phyloP scores from a whole-genome alignment of 2,329 filamentous ascomycete genomes.

The Calonectria hongkongensis region DNA sequence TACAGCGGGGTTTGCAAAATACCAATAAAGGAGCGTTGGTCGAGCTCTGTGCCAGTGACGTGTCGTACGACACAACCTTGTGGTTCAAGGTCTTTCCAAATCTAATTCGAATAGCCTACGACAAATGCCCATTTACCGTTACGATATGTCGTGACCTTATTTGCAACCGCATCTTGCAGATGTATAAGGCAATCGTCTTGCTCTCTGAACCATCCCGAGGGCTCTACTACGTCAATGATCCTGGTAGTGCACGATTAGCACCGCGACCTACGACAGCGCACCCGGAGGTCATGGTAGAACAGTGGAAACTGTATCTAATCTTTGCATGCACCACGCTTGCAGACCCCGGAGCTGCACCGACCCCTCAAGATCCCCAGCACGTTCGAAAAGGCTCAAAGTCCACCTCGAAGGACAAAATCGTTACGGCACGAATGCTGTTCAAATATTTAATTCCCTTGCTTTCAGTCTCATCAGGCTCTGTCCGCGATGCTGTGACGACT shows the following conservation, averaged over 20 bases:
- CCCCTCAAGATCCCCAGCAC: slow-evolving; percentile 79
- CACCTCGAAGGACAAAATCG: slow-evolving; percentile 83
- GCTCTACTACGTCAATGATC: slow-evolving; percentile 77
- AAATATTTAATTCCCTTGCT: slow-evolving; percentile 93
- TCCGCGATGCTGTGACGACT: slow-evolving; percentile 92
- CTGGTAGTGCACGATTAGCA: slow-evolving; percentile 70
- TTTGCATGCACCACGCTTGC: slow-evolving; percentile 97
- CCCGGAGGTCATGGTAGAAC: slow-evolving; percentile 92
- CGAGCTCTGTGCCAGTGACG: slow-evolving; percentile 95
- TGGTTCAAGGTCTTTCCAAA: slow-evolving; percentile 99
- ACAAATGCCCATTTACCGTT: slow-evolving; percentile 93
- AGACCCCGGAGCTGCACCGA: slow-evolving; percentile 79
- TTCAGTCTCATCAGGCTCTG: slow-evolving; percentile 84
- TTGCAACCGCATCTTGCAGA: slow-evolving; percentile 92
- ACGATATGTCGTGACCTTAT: slow-evolving; percentile 93
- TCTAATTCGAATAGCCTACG: slow-evolving; percentile 90
- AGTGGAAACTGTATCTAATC: slow-evolving; percentile 98
- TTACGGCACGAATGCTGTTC: slow-evolving; percentile 92
- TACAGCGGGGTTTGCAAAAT: slow-evolving; percentile 92
- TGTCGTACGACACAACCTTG: slow-evolving; percentile 93
- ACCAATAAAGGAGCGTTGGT: slow-evolving; percentile 90
- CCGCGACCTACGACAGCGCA: slow-evolving; percentile 80
- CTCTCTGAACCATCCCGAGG: slow-evolving; percentile 84
- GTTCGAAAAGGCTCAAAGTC: slow-evolving; percentile 86
- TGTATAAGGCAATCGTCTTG: slow-evolving; percentile 89